Conservation (phyloP, 192 early-diverging fungal genomes). For the Podila epicladia region DNA sequence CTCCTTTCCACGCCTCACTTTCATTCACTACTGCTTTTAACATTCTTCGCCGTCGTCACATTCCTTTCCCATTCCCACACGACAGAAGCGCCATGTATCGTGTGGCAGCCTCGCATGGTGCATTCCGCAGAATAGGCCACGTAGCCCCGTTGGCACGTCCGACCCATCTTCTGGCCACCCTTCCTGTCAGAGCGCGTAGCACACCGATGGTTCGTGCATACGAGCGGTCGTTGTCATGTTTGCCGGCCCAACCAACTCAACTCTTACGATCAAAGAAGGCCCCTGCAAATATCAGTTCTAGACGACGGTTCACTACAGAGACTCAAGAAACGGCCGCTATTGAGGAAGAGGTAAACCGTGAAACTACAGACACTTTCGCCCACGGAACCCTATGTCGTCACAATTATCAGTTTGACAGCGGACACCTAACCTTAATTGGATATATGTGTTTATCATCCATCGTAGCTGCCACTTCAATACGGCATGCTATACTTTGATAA, state of each 20-base stretch:
- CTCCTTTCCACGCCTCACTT: neutral
- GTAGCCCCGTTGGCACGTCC: neutral
- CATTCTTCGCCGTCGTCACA: neutral
- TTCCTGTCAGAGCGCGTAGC: neutral
- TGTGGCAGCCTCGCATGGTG: conserved; percentile 44
- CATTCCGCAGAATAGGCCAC: neutral
- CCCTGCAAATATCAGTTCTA: neutral
- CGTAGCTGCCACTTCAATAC: conserved; percentile 23
- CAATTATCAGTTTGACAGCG: neutral
- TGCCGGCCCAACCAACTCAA: neutral
- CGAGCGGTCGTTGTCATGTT: neutral
- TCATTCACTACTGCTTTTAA: neutral
- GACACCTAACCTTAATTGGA: conserved; percentile 5
- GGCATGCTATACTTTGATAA: conserved; percentile 53
- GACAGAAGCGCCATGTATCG: conserved; percentile 31
- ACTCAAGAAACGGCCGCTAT: neutral
- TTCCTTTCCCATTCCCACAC: neutral
- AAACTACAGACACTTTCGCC: neutral
- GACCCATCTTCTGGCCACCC: neutral
- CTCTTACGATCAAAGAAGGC: conserved; percentile 10
- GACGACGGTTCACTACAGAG: conserved; percentile 17
- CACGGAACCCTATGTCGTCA: neutral
- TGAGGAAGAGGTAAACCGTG: conserved; percentile 27
- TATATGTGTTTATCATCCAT: neutral
- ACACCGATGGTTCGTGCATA: neutral